phyloP scores from a whole-genome alignment of 2,329 filamentous ascomycete genomes.

The Botrytis hyacinthi region DNA sequence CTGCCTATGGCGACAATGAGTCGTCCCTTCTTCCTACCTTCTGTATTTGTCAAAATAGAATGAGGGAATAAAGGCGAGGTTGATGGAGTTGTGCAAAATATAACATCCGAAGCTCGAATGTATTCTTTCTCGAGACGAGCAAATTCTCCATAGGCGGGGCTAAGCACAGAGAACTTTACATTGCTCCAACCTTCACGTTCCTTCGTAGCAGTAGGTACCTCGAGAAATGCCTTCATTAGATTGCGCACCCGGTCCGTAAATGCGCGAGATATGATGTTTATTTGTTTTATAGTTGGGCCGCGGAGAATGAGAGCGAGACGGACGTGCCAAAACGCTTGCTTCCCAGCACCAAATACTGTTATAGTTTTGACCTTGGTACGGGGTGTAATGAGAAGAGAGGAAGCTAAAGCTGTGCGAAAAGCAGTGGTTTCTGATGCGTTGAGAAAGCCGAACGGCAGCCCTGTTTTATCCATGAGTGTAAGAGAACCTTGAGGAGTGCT shows the following conservation, averaged over 20 bases:
- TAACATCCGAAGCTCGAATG: conserved; percentile 70
- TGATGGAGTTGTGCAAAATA: conserved; percentile 86
- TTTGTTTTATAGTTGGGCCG: conserved; percentile 66
- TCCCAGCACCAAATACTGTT: conserved; percentile 82
- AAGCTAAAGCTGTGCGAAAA: conserved; percentile 74
- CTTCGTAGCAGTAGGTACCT: conserved; percentile 46
- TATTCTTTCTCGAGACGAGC: conserved; percentile 66
- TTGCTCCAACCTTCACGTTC: conserved; percentile 60
- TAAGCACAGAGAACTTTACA: conserved; percentile 67
- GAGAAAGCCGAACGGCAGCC: conserved; percentile 64
- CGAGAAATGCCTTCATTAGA: conserved; percentile 50
- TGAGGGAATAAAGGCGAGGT: conserved; percentile 72
- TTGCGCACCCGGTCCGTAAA: conserved; percentile 58
- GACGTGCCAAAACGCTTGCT: conserved; percentile 94
- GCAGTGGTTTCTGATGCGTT: conserved; percentile 74
- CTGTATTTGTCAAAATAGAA: conserved; percentile 66
- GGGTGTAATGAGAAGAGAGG: conserved; percentile 61
- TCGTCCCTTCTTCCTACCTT: conserved; percentile 67
- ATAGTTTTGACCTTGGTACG: conserved; percentile 72
- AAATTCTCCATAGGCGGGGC: conserved; percentile 68
- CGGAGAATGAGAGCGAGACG: conserved; percentile 76
- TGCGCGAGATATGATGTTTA: conserved; percentile 79
- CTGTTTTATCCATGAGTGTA: conserved; percentile 63
- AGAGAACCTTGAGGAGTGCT: conserved; percentile 53
- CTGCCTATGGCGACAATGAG: conserved; percentile 72